Percentiles rank a stretch among this genome's conserved stretches.
Conservation (phyloP, 176 grass and related monocot species). For the Raddia distichophylla region DNA sequence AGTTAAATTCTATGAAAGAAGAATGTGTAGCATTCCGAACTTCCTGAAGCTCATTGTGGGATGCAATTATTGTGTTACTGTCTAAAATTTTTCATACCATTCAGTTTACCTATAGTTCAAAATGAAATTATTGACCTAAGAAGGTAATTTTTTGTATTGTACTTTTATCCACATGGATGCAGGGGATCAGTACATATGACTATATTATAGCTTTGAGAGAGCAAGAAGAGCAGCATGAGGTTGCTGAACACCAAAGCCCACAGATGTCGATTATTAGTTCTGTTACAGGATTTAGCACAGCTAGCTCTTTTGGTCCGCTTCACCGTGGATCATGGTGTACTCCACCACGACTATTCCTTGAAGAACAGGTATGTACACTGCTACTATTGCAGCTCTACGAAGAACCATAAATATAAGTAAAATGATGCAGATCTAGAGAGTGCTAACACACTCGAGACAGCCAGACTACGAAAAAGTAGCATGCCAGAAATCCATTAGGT, state of each 20-base stretch:
- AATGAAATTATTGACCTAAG: neutral
- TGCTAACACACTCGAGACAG: neutral
- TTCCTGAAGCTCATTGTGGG: neutral
- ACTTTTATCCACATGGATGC: neutral
- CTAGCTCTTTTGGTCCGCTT: slow-evolving; percentile 93
- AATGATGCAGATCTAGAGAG: no score
- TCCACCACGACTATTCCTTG: slow-evolving; percentile 87
- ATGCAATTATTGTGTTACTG: slow-evolving; percentile 11
- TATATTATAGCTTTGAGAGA: slow-evolving; percentile 99
- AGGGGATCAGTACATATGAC: slow-evolving; percentile 98
- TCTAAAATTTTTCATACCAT: neutral
- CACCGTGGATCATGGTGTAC: slow-evolving; percentile 95
- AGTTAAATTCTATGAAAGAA: neutral
- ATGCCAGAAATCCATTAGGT: neutral
- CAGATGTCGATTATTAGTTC: slow-evolving; percentile 97
- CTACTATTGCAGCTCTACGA: slow-evolving; percentile 1
- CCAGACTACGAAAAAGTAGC: neutral
- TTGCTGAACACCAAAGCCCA: slow-evolving; percentile 80
- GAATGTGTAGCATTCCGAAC: neutral
- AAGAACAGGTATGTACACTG: slow-evolving; percentile 77
- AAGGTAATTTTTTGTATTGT: neutral
- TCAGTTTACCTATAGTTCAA: neutral
- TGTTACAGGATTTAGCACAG: slow-evolving; percentile 93
- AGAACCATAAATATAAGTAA: neutral
- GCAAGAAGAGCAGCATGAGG: slow-evolving; percentile 84